phyloP scores from a whole-genome alignment of 495 filamentous ascomycete genomes.

The Aspergillus kassunensis region DNA sequence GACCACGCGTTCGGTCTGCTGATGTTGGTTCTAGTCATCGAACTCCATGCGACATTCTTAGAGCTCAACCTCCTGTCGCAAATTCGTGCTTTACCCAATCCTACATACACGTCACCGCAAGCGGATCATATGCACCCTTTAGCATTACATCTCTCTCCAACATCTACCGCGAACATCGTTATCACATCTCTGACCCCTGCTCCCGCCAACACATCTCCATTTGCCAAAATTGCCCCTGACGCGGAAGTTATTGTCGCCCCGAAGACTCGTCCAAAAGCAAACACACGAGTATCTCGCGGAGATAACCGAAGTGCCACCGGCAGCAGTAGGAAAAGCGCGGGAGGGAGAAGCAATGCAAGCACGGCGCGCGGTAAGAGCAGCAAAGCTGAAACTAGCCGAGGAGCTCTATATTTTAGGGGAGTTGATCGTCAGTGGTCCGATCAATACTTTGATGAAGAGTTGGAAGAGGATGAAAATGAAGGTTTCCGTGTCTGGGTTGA shows the following conservation, averaged over 20 bases:
- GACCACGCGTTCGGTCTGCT: neutral
- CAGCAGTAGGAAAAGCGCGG: conserved; percentile 63
- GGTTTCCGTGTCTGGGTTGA: conserved; percentile 82
- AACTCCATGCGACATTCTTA: conserved; percentile 89
- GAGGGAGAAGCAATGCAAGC: conserved; percentile 67
- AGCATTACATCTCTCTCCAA: conserved; percentile 89
- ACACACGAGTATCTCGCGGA: conserved; percentile 45
- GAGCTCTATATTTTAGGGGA: conserved; percentile 70
- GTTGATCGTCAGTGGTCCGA: conserved; percentile 61
- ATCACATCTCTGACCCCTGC: conserved; percentile 73
- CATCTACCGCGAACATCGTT: conserved; percentile 88
- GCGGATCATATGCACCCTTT: conserved; percentile 65
- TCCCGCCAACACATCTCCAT: conserved; percentile 63
- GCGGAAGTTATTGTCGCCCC: conserved; percentile 96
- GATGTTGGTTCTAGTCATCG: conserved; percentile 61
- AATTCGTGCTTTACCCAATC: conserved; percentile 88
- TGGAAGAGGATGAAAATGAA: conserved; percentile 44
- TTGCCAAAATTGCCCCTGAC: conserved; percentile 88
- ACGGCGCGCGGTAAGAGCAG: conserved; percentile 58
- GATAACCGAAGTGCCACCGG: conserved; percentile 70
- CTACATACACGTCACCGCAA: conserved; percentile 53
- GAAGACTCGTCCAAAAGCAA: conserved; percentile 64
- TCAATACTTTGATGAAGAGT: conserved; percentile 68
- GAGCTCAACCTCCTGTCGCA: conserved; percentile 92
- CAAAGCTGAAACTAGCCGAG: conserved; percentile 55